These are phyloP conservation scores for Gynochthodes officinalis DNA, from an alignment of 257 asterid genomes.

Conservation along the genomic window DNA sequence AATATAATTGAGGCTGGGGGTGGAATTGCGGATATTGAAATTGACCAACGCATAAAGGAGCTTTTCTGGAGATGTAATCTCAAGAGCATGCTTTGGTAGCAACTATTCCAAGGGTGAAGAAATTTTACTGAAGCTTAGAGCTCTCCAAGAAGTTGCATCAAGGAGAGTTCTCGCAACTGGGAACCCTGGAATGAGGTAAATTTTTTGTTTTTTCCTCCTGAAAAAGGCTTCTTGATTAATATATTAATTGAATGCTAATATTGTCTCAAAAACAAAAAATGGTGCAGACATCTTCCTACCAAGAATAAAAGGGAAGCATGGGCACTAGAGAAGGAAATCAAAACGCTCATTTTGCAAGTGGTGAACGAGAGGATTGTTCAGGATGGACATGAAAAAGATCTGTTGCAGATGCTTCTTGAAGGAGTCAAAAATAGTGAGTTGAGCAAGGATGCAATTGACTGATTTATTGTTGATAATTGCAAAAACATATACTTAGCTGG, in stretches of 20 bases:
- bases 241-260: too few species aligned
- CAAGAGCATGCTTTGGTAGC: slow-evolving; percentile 56
- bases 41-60: slow-evolving; percentile 39
- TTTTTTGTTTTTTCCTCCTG: neutral
- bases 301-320: slow-evolving; percentile 46
- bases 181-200: slow-evolving; percentile 40
- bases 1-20: slow-evolving; percentile 23
- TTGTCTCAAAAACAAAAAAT: neutral
- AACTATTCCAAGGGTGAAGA: slow-evolving; percentile 39
- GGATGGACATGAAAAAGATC: slow-evolving; percentile 37
- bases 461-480: slow-evolving; percentile 61
- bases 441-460: slow-evolving; percentile 33
- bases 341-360: slow-evolving; percentile 31
- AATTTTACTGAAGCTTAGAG: slow-evolving; percentile 38
- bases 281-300: slow-evolving; percentile 36
- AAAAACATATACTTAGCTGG: slow-evolving; percentile 64
- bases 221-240: too few species aligned
- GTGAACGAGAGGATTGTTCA: slow-evolving; percentile 41
- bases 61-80: slow-evolving; percentile 48
- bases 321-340: slow-evolving; percentile 50
- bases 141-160: slow-evolving; percentile 32
- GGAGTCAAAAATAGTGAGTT: slow-evolving; percentile 35
- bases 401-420: slow-evolving; percentile 54
- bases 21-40: slow-evolving; percentile 36
- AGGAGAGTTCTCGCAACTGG: slow-evolving; percentile 22